Percentiles rank a stretch among this genome's conserved stretches.
Evolutionary conservation across 2,329 filamentous ascomycete genomes (phyloP).

Genomic region (Leptographium galeiforme): DNA sequence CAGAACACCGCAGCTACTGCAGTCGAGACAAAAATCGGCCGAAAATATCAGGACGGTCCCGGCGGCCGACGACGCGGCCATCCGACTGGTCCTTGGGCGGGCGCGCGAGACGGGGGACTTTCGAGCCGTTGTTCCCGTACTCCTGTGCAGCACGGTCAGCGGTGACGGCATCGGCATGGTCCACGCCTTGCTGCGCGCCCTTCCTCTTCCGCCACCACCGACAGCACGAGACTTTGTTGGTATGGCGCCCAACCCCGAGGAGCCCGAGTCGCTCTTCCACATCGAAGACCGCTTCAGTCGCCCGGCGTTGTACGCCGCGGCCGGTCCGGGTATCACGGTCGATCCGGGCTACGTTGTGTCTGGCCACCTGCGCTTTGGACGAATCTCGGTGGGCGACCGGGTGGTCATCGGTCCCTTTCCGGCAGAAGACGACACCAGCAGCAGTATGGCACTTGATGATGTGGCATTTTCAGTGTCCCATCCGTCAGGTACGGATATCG

Average conservation of each 20-base stretch:
- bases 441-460: constrained; percentile 31
- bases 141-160: constrained; percentile 76
- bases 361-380: constrained; percentile 70
- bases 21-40: constrained; percentile 28
- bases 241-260: constrained; percentile 41
- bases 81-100: constrained; percentile 38
- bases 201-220: constrained; percentile 53
- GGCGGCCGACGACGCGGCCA: constrained; percentile 40
- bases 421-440: constrained; percentile 37
- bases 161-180: constrained; percentile 69
- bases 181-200: constrained; percentile 64
- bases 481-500: constrained; percentile 38
- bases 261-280: constrained; percentile 61
- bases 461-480: constrained; percentile 39
- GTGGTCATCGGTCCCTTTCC: constrained; percentile 71
- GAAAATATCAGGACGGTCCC: constrained; percentile 44
- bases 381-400: constrained; percentile 62
- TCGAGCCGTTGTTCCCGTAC: constrained; percentile 57
- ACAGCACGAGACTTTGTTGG: constrained; percentile 42
- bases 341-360: constrained; percentile 62
- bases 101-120: constrained; percentile 30
- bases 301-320: constrained; percentile 45
- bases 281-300: constrained; percentile 82
- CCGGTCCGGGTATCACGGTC: constrained; percentile 25
- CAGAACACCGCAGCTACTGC: constrained; percentile 61